Percentiles rank a stretch among this genome's conserved stretches.
Conservation (phyloP, 2,329 filamentous ascomycete species). For the Tolypocladium inflatum region DNA sequence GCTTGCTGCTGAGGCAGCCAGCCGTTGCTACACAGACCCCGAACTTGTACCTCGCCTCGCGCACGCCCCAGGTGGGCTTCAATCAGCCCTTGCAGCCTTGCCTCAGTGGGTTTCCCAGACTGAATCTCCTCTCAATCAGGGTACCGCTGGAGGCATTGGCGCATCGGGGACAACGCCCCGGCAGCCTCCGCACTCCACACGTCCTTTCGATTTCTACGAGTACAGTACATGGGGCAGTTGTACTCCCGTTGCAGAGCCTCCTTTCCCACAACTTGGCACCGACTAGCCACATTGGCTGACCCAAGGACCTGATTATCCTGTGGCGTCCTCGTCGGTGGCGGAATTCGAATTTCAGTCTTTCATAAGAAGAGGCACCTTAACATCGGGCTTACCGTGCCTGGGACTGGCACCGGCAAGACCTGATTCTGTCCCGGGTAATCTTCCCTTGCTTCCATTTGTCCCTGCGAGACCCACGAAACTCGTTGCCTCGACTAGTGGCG, state of each 20-base stretch:
- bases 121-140: background rate
- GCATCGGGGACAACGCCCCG: background rate
- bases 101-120: background rate
- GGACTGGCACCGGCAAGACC: background rate
- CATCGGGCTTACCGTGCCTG: background rate
- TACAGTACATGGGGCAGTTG: background rate
- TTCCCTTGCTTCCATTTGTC: background rate
- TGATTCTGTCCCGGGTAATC: background rate
- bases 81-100: background rate
- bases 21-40: background rate
- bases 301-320: background rate
- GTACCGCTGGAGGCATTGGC: background rate
- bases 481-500: background rate
- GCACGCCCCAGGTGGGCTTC: background rate
- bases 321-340: background rate
- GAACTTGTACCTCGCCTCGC: background rate
- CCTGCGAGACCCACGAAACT: background rate
- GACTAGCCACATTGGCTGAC: background rate
- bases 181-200: background rate
- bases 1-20: background rate
- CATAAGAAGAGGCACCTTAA: background rate
- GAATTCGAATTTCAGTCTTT: background rate
- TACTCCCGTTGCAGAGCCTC: background rate
- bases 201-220: background rate
- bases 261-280: background rate